A percentile compares a stretch with the other conserved stretches of the same genome.
These are phyloP conservation scores for Zarea fungicola DNA, from an alignment of 2,329 filamentous ascomycete genomes.

Conservation along the genomic window DNA sequence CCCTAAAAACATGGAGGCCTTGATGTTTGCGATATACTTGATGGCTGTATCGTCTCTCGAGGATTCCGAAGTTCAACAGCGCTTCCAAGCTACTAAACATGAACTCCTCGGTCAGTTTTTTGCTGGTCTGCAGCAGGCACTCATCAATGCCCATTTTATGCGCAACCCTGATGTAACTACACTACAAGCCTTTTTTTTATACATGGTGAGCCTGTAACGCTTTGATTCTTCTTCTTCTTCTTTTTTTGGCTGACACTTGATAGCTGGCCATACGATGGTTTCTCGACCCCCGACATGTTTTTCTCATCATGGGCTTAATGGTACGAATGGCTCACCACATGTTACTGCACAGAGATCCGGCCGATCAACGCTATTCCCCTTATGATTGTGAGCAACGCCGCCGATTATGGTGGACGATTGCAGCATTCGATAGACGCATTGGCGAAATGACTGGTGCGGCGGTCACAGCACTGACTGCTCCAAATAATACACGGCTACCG, in stretches of 20 bases:
- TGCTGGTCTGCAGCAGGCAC: slow-evolving; percentile 55
- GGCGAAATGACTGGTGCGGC: slow-evolving; percentile 59
- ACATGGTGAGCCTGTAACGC: slow-evolving; percentile 44
- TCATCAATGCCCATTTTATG: slow-evolving; percentile 63
- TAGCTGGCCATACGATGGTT: slow-evolving; percentile 46
- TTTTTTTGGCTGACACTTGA: slow-evolving; percentile 7
- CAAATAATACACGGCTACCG: slow-evolving; percentile 50
- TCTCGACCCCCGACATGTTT: slow-evolving; percentile 50
- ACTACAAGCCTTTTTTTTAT: slow-evolving; percentile 63
- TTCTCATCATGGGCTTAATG: slow-evolving; percentile 54
- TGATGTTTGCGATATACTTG: slow-evolving; percentile 64
- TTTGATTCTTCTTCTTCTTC: background rate
- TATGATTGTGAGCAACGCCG: slow-evolving; percentile 68
- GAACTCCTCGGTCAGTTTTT: slow-evolving; percentile 50
- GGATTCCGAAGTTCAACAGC: slow-evolving; percentile 49
- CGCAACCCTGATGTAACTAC: slow-evolving; percentile 59
- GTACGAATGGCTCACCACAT: slow-evolving; percentile 64
- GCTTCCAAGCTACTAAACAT: slow-evolving; percentile 49
- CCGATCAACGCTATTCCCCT: slow-evolving; percentile 43
- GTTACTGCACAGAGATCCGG: slow-evolving; percentile 61
- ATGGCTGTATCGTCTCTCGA: slow-evolving; percentile 54
- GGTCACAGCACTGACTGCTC: slow-evolving; percentile 50
- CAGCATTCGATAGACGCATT: slow-evolving; percentile 63
- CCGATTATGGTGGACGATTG: slow-evolving; percentile 67
- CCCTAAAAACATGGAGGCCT: slow-evolving; percentile 53